Base-by-base conservation (phyloP, 352 stramenopile genomes). In the Aphanomyces cochlioides region DNA sequence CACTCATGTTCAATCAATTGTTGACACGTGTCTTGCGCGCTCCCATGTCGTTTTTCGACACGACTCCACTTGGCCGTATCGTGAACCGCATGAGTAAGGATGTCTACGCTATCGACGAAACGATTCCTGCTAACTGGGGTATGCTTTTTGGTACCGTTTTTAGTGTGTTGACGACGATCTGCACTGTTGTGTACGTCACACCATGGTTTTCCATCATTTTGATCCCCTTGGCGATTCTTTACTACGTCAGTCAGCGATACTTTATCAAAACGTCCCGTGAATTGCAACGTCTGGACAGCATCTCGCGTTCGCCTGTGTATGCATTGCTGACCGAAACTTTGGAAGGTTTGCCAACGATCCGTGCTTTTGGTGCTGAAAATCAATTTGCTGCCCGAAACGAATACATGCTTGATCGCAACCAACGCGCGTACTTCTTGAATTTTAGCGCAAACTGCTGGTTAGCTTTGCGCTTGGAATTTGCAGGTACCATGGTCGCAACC, bases 391-490 rank as follows among this genome's bases (percentile, higher is more conserved):
- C 38, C 37, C 38, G 65, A 6, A 75, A 74, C 59, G 61, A 76
- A 19, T 12, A 39, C 40, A 34, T 70, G 43, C 28, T 78, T 7
- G 73, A 72, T 40, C 37, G 76, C 39, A 66, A 66, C 58, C 58
- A 66, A 41, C 58, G 58, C 39, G 88, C 90, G 3, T 97, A 96
- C 70, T 95, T 86, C 74, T 64, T 95, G 7, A 86, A 80, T n/a
- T 90, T 88, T 66, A 73, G 79, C n/a, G 76, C 87, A 13, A 96
- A 97, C 75, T 93, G 90, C 74, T 98, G 90, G 90, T 77, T 98
- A 15, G 89, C 83, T 17, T 78, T 97, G 34, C 77, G 92, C 17
- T 75, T 98, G 17, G 86, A 97, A 68, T 76, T 96, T 58, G 78
- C 92, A 56, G 93, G 93, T 45, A 92, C 87, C n/a, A 47, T 90